phyloP scores from a whole-genome alignment of 345 rosid genomes.

The Acer saccharum region DNA sequence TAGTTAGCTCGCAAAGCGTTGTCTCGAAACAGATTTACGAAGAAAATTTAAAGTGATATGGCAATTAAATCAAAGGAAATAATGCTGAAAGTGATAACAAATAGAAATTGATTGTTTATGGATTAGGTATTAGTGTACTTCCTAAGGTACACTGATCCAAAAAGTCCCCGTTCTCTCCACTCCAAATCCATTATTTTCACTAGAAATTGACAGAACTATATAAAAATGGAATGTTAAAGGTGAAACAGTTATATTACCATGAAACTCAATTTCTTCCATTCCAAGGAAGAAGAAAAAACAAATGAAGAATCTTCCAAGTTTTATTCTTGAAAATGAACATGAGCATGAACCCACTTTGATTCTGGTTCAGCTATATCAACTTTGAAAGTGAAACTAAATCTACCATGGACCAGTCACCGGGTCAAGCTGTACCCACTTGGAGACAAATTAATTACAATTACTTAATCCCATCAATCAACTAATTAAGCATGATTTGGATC shows the following conservation, averaged over 20 bases:
- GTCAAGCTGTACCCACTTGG: neutral
- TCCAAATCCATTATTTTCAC: neutral
- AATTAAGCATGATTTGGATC: neutral
- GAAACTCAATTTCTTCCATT: neutral
- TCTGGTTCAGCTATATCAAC: neutral
- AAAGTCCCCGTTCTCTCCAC: neutral
- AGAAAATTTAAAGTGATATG: too few relatives aligned
- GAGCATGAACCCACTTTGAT: neutral
- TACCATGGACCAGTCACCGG: neutral
- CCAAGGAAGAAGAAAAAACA: neutral
- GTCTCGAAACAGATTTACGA: neutral
- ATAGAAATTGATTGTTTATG: neutral
- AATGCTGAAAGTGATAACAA: neutral
- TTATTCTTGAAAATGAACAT: neutral
- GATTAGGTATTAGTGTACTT: neutral
- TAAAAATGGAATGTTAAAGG: neutral
- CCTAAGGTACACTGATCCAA: neutral
- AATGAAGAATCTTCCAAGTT: neutral
- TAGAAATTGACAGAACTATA: neutral
- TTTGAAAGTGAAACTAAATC: conserved; percentile 24
- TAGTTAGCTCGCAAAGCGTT: neutral
- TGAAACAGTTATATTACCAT: neutral
- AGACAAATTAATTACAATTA: neutral
- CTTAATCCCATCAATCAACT: neutral
- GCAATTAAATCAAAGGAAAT: neutral